Evolutionary conservation across 129 eudicot genomes (phyloP), one percentile per base, ranked within the genome.

Genomic region (Flaveria ramosissima): DNA sequence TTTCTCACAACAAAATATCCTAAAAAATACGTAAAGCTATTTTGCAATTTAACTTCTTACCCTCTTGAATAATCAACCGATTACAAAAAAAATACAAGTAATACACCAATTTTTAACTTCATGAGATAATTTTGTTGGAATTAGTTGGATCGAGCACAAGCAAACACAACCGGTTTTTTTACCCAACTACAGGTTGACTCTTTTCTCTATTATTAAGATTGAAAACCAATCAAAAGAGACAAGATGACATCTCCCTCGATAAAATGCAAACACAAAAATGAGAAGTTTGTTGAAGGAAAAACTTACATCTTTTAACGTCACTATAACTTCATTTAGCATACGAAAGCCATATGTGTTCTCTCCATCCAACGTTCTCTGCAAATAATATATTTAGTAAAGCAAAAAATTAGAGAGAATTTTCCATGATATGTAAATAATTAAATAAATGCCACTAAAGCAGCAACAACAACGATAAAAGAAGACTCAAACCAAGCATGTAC

Each of bases 251-350:
- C 63, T 17, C 32, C 62, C 48, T 4, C 50, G 47, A 63, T 17
- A 13, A 45, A 41, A 56, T 23, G 57, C 24, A 47, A 52, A 47
- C 62, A 62, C 61, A 71, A 45, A 71, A 7, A 42, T 39, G 2
- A 82, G 17, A 78, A 71, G 39, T 59, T 71, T 9, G 7, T 52
- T 72, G 13, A 66, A 47, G 10, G 80, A 6, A 70, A 81, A 55
- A 57, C 97, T 91, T 89, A 95, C 99, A 95, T 89, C 93, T 85
- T 95, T 95, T 77, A 92, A 39, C 59, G 90, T 71, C 76, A 91
- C 86, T 75, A 95, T 95, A 59, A 95, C 78, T 84, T 95, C 96
- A 67, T 95, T 95, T 72, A 95, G 90, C 83, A 95, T 87, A 71
- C 86, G 93, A 80, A 95, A 92, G 57, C 94, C 85, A 79, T 80